These are phyloP conservation scores for Chernovozyma sophiae-reginae DNA, from an alignment of 1,139 yeast genomes.

Conservation along the genomic window DNA sequence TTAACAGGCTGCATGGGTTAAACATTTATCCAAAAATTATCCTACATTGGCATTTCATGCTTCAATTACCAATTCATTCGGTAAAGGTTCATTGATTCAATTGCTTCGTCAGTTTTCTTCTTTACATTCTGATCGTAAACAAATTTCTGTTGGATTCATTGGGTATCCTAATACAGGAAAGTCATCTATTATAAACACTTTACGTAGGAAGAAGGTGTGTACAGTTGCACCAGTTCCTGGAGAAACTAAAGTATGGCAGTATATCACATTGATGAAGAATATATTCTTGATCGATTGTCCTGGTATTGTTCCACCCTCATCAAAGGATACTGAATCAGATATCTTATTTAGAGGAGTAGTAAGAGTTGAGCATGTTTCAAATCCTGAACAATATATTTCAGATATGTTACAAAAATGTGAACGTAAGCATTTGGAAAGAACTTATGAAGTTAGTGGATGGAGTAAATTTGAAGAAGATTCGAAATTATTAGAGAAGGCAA, in stretches of 20 bases:
- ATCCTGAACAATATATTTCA: conserved; percentile 94
- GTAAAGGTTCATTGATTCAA: conserved; percentile 94
- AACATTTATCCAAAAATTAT: conserved; percentile 82
- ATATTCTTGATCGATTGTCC: conserved; percentile 97
- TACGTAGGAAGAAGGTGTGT: conserved; percentile 93
- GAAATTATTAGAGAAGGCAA: conserved; percentile 42
- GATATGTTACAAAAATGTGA: conserved; percentile 83
- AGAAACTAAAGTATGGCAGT: conserved; percentile 99
- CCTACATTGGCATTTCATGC: conserved; percentile 99
- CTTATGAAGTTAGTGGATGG: conserved; percentile 96
- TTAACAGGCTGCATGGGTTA: conserved; percentile 94
- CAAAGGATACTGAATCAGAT: conserved; percentile 88
- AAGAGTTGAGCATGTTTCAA: conserved; percentile 91
- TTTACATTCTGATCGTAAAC: conserved; percentile 89
- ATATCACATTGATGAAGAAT: conserved; percentile 92
- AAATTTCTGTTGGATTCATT: conserved; percentile 93
- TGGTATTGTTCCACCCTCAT: conserved; percentile 95
- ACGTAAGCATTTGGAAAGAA: conserved; percentile 87
- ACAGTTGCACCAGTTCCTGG: conserved; percentile 98
- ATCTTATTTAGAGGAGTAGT: conserved; percentile 95
- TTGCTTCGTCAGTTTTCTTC: conserved; percentile 88
- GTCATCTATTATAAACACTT: conserved; percentile 89
- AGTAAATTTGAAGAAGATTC: conserved; percentile 43
- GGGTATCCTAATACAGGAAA: conserved; percentile 98
- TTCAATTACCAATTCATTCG: conserved; percentile 93